These are phyloP conservation scores for Beauveria sp. DNA, from an alignment of 2,329 filamentous ascomycete genomes.

Conservation along the genomic window DNA sequence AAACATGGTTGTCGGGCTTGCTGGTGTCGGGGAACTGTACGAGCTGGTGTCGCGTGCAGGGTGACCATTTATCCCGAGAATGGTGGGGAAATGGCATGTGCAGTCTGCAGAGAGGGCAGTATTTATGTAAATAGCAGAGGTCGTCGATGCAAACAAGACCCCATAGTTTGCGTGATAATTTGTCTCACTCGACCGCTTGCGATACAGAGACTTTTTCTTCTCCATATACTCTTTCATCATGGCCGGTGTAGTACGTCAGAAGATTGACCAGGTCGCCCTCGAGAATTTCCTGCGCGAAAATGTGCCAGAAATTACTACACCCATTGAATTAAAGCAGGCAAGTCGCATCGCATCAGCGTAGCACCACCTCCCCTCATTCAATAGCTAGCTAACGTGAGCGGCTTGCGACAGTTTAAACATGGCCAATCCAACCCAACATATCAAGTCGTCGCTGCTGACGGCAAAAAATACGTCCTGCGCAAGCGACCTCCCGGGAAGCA, in stretches of 20 bases:
- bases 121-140: neutral
- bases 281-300: neutral
- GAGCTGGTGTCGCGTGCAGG: neutral
- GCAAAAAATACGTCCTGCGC: conserved; percentile 55
- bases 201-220: neutral
- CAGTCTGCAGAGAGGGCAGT: neutral
- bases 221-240: neutral
- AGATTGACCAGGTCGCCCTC: conserved; percentile 7
- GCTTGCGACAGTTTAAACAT: neutral
- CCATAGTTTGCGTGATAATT: neutral
- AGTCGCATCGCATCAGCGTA: neutral
- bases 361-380: neutral
- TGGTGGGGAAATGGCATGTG: neutral
- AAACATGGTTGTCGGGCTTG: too few relatives aligned
- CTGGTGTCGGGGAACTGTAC: neutral
- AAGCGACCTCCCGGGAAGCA: conserved; percentile 87
- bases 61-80: neutral
- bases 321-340: conserved; percentile 7
- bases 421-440: conserved; percentile 12
- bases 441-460: neutral
- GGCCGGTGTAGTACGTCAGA: conserved; percentile 10
- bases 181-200: neutral
- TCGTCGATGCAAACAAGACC: neutral
- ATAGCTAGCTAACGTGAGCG: neutral
- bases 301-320: conserved; percentile 6